Conservation (phyloP, 352 stramenopile species). For the Phytopythium litorale region DNA sequence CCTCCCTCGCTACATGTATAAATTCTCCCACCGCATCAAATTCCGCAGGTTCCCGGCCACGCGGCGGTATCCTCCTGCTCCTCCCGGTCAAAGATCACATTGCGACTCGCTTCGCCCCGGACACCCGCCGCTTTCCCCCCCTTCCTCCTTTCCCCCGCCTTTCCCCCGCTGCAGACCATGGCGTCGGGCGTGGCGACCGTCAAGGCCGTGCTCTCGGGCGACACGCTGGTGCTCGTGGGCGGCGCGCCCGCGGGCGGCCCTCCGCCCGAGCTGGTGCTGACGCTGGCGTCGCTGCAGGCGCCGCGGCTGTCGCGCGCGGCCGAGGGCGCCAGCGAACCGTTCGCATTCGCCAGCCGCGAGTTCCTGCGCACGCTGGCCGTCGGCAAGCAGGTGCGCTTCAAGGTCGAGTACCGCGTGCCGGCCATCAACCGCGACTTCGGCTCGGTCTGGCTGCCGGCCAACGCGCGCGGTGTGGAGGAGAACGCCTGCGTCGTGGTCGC, state of each 20-base stretch:
- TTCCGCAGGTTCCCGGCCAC: no score
- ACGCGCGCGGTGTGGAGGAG: constrained; percentile 62
- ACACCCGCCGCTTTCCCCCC: not conserved
- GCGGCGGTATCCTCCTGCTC: no score
- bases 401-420: constrained; percentile 89
- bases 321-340: constrained; percentile 84
- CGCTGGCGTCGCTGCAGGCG: constrained; percentile 93
- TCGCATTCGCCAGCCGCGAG: constrained; percentile 94
- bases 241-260: constrained; percentile 77
- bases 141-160: constrained; percentile 1
- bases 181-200: constrained; percentile 90
- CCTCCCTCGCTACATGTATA: no score
- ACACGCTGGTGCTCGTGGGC: constrained; percentile 97
- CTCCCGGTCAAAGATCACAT: no score
- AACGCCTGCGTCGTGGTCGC: constrained; percentile 86
- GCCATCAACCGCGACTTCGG: constrained; percentile 84
- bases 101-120: not conserved
- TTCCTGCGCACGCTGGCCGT: constrained; percentile 95
- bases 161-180: constrained; percentile 27
- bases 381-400: constrained; percentile 95
- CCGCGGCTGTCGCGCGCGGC: constrained; percentile 84
- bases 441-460: constrained; percentile 70
- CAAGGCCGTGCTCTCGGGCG: constrained; percentile 96
- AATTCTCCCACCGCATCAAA: no score
- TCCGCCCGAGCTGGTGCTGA: constrained; percentile 95